Base-by-base conservation (phyloP, 768 basidiomycete genomes). In the Serendipita indica region DNA sequence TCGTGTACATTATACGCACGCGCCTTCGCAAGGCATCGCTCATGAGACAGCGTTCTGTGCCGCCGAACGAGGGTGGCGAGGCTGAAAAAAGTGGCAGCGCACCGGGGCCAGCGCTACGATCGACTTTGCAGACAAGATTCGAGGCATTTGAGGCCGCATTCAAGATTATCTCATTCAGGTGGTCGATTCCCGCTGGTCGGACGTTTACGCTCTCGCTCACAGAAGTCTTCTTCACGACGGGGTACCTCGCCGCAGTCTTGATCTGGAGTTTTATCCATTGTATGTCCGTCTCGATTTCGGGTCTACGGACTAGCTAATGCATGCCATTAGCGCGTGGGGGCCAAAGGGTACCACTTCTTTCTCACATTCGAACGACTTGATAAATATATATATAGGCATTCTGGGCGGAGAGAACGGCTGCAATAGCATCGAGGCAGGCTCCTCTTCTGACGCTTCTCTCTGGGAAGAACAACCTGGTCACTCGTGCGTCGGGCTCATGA, bases 381-480 rank as follows among this genome's bases (percentile, higher is more conserved):
- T 2, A 43, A 1, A 7, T 25, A 18, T 43, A 7, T 43, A 12
- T 7, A 22, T 18, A 54, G 49, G 22, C 10, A 33, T 54, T 54
- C 30, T 75, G 69, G 68, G 63, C 64, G 6, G 64, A 77, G 59
- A 69, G 74, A 28, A 70, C 74, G 1, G 76, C 71, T 0, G 67
- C 68, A 28, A 72, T 80, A 20, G 78, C 74, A 0, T 66, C 68
- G 3, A 70, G 71, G 37, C 80, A 84, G 65, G 66, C 79, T 0
- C 78, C 81, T 1, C 69, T 84, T 18, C 70, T 83, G 63, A 72
- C 75, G 13, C 80, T 75, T 2, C 73, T 84, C 22, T 79, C 79
- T 1, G 78, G 77, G 61, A 79, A 78, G 69, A 83, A 84, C 67
- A 83, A 83, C 59, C 65, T 80, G 20, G 67, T 79, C 33, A 68